Evolutionary conservation across 345 rosid species (phyloP), one percentile per base, ranked within the genome.

Genomic region (Durio zibethinus): DNA sequence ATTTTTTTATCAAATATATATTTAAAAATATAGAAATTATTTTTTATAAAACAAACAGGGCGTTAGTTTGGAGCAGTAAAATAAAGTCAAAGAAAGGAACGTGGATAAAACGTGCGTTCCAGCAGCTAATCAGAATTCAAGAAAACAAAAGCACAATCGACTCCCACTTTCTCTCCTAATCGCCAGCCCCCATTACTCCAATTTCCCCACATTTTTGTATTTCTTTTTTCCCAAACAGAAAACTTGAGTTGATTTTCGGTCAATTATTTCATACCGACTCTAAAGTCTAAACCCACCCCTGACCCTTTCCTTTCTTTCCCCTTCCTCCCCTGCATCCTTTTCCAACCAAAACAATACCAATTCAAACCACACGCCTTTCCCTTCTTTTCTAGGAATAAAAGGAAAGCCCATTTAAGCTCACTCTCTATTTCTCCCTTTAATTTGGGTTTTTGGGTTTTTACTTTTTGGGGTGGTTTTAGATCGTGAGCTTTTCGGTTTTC

Each of bases 21-120:
- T n/a, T n/a, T n/a, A n/a, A n/a, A n/a, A n/a, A n/a, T n/a, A n/a
- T n/a, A n/a, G n/a, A n/a, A n/a, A n/a, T n/a, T n/a, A n/a, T n/a
- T n/a, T n/a, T n/a, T n/a, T n/a, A n/a, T n/a, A n/a, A n/a, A n/a
- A n/a, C n/a, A n/a, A n/a, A n/a, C n/a, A n/a, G n/a, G n/a, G n/a
- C n/a, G n/a, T n/a, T n/a, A n/a, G n/a, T n/a, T n/a, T n/a, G n/a
- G n/a, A n/a, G n/a, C n/a, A n/a, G n/a, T n/a, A 52, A 11, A 35
- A 52, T 50, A 36, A 48, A 15, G 43, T 54, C 76, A 60, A 20
- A 18, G 57, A 45, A 68, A 33, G 33, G 82, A 83, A 89, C 87
- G 89, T 88, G 93, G 95, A 91, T 88, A 88, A 86, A 87, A 85
- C 87, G 91, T 86, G 89, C 4, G 5, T 47, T 66, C 78, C 86